Conservation (phyloP, 2,329 filamentous ascomycete genomes). For the Scopulariopsis brevicaulis region DNA sequence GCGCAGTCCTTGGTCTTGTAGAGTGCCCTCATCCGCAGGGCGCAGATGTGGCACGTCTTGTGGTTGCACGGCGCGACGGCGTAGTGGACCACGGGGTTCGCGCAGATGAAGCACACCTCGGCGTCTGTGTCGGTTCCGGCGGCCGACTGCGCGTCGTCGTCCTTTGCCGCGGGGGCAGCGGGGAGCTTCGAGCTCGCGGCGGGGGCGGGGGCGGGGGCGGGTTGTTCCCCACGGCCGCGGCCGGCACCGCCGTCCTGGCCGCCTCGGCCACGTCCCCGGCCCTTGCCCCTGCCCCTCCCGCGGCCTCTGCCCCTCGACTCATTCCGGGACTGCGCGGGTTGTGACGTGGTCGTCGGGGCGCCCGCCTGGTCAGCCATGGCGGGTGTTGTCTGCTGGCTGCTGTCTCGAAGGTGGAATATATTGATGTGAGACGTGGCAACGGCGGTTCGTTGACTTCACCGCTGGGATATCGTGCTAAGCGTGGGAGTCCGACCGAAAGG, state of each 20-base stretch:
- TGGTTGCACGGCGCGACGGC: conserved; percentile 93
- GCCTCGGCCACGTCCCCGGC: conserved; percentile 27
- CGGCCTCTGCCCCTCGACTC: conserved; percentile 12
- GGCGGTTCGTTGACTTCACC: not conserved
- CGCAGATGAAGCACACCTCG: conserved; percentile 96
- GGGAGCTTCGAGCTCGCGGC: not conserved
- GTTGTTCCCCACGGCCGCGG: not conserved
- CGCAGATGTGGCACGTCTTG: conserved; percentile 91
- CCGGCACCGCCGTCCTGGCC: conserved; percentile 20
- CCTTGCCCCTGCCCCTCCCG: conserved; percentile 21
- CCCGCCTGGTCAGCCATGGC: not conserved
- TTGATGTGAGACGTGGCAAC: not conserved
- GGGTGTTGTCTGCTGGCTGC: not conserved
- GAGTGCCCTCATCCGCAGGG: conserved; percentile 77
- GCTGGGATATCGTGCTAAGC: not conserved
- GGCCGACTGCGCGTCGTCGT: conserved; percentile 5
- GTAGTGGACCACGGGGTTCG: conserved; percentile 77
- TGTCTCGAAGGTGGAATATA: not conserved
- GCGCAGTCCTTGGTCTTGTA: conserved; percentile 96
- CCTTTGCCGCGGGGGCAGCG: conserved; percentile 2
- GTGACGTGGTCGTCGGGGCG: not conserved
- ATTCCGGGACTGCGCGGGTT: not conserved
- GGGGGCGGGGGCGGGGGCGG: not conserved
- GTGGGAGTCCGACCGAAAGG: not conserved
- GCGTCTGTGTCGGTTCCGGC: conserved; percentile 43